These are phyloP conservation scores for Colletotrichum neosansevieriae DNA, from an alignment of 2,329 filamentous ascomycete species.

Conservation along the genomic window DNA sequence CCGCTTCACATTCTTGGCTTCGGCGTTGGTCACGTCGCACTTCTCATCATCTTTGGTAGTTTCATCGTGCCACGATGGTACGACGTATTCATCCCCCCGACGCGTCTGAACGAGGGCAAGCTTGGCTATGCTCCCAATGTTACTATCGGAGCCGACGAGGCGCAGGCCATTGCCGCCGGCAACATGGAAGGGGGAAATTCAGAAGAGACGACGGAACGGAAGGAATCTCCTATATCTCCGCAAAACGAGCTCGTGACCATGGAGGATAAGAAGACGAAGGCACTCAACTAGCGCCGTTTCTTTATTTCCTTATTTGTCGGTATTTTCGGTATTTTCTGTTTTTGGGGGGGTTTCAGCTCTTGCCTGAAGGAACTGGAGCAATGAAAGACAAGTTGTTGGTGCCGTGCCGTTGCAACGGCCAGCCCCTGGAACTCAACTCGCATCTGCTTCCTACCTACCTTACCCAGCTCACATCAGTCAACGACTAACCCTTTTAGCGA, in stretches of 20 bases:
- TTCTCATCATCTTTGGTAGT: conserved; percentile 61
- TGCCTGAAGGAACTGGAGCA: too few relatives aligned
- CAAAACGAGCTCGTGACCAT: conserved; percentile 10
- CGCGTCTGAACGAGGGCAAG: conserved; percentile 60
- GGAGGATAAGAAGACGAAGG: conserved; percentile 1
- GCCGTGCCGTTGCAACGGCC: too few relatives aligned
- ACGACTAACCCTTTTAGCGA: too few relatives aligned
- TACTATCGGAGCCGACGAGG: conserved; percentile 37
- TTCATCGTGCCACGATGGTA: conserved; percentile 67
- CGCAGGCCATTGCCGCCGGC: conserved; percentile 31
- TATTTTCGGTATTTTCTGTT: not conserved
- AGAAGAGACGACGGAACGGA: conserved; percentile 5
- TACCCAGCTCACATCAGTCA: too few relatives aligned
- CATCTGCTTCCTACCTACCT: too few relatives aligned
- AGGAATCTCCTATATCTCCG: conserved; percentile 20
- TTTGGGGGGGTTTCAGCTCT: too few relatives aligned
- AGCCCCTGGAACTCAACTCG: too few relatives aligned
- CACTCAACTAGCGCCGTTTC: not conserved
- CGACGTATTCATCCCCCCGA: conserved; percentile 62
- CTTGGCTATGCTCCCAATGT: conserved; percentile 43
- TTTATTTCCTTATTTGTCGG: not conserved
- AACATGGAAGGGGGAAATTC: conserved; percentile 24
- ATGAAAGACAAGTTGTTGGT: too few relatives aligned
- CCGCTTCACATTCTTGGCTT: conserved; percentile 65
- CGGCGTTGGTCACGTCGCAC: conserved; percentile 58